A percentile compares a stretch with the other conserved stretches of the same genome.
phyloP scores from a whole-genome alignment of 2,329 filamentous ascomycete species.

The Aspergillus sp. region DNA sequence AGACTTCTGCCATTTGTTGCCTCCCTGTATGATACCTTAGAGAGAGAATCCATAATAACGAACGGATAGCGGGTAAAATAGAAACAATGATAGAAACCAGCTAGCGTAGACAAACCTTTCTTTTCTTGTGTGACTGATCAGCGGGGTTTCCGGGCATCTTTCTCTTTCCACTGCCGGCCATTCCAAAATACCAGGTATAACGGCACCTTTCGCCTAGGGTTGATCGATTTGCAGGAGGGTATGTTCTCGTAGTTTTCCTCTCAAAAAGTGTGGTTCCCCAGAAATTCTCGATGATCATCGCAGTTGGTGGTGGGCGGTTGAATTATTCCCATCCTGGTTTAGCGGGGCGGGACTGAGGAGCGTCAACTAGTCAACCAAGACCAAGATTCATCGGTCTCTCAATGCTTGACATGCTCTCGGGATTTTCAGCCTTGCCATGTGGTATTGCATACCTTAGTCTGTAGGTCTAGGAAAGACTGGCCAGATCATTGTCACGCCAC shows the following conservation, averaged over 20 bases:
- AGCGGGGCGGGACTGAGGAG: constrained; percentile 8
- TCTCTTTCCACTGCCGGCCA: constrained; percentile 32
- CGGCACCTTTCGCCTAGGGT: background rate
- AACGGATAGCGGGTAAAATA: background rate
- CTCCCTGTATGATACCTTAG: constrained; percentile 24
- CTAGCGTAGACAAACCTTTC: constrained; percentile 29
- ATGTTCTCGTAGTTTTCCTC: background rate
- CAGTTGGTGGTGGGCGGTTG: background rate
- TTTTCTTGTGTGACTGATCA: constrained; percentile 29
- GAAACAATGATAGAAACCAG: background rate
- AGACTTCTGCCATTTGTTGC: constrained; percentile 31
- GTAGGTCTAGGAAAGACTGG: background rate
- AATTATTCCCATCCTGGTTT: constrained; percentile 13
- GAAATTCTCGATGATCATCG: constrained; percentile 7
- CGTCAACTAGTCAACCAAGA: background rate
- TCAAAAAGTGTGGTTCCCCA: constrained; percentile 7
- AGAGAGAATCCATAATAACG: background rate
- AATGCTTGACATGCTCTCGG: background rate
- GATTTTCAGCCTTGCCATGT: background rate
- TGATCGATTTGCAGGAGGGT: background rate
- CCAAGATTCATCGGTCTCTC: background rate
- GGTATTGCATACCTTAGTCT: background rate
- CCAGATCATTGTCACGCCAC: background rate
- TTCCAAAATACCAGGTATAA: constrained; percentile 10
- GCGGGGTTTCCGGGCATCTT: constrained; percentile 27